Evolutionary conservation across 768 basidiomycete genomes (phyloP).

Genomic region (Pisolithus albus): DNA sequence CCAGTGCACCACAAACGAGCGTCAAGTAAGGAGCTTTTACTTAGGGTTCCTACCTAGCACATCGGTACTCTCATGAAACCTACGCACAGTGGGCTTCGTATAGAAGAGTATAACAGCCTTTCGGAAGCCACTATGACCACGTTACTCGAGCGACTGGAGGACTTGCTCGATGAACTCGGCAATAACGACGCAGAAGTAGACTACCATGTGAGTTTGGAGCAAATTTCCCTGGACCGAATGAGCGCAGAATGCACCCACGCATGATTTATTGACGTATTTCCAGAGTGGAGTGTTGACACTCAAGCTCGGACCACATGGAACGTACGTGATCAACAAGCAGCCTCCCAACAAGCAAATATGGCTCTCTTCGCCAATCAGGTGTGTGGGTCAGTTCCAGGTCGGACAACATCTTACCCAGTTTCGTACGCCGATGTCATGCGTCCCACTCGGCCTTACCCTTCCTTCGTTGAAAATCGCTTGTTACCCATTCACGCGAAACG

Average conservation of each 20-base stretch:
- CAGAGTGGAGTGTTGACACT: constrained; percentile 89
- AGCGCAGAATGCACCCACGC: background rate
- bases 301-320: constrained; percentile 65
- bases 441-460: too few relatives aligned
- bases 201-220: constrained; percentile 60
- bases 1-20: constrained; percentile 53
- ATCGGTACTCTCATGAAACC: background rate
- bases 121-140: constrained; percentile 74
- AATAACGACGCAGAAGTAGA: constrained; percentile 72
- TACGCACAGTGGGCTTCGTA: constrained; percentile 41
- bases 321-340: constrained; percentile 96
- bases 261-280: constrained; percentile 8
- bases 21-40: constrained; percentile 37
- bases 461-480: background rate
- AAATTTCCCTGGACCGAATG: background rate
- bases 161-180: constrained; percentile 51
- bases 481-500: background rate
- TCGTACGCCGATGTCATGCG: constrained; percentile 1
- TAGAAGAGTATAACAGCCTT: constrained; percentile 60
- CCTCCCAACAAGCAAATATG: constrained; percentile 97
- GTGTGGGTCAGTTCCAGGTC: constrained; percentile 11
- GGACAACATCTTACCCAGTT: background rate
- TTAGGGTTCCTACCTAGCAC: background rate
- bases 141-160: constrained; percentile 72
- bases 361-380: constrained; percentile 89